Percentiles rank a stretch among this genome's conserved stretches.
Conservation (phyloP, 805 yeast genomes). For the Kregervanrija fluxuum region DNA sequence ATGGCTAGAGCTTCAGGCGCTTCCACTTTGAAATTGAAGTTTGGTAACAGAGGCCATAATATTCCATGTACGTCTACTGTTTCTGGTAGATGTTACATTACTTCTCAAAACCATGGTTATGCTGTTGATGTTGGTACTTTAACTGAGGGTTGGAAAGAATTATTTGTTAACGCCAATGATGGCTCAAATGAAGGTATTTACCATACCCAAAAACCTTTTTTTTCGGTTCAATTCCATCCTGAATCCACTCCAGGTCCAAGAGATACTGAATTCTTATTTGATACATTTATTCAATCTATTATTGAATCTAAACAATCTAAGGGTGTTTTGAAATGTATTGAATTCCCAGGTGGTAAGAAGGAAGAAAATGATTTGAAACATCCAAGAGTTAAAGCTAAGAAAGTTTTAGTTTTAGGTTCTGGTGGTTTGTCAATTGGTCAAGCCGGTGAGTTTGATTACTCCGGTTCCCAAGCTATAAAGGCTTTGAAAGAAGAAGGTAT, state of each 20-base stretch:
- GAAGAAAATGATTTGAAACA: conserved; percentile 69
- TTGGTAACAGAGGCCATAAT: conserved; percentile 99
- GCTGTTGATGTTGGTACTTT: conserved; percentile 86
- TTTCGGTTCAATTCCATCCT: conserved; percentile 99
- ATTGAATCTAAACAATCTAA: conserved; percentile 51
- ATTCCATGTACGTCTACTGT: conserved; percentile 84
- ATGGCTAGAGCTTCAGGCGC: conserved; percentile 96
- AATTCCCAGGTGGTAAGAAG: conserved; percentile 82
- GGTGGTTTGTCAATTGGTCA: conserved; percentile 99
- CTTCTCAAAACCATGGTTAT: conserved; percentile 98
- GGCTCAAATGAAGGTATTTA: conserved; percentile 98
- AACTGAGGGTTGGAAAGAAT: conserved; percentile 79
- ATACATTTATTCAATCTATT: conserved; percentile 82
- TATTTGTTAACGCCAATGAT: conserved; percentile 93
- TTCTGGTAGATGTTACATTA: conserved; percentile 93
- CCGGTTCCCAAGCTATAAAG: conserved; percentile 98
- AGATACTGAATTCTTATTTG: conserved; percentile 96
- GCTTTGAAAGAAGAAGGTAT: conserved; percentile 98
- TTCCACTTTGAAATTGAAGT: conserved; percentile 81
- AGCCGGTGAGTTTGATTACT: conserved; percentile 98
- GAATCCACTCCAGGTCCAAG: conserved; percentile 99
- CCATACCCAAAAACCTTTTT: conserved; percentile 78
- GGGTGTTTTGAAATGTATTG: conserved; percentile 53
- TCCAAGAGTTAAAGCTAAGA: conserved; percentile 80
- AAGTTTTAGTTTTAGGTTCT: conserved; percentile 90